Evolutionary conservation across 495 filamentous ascomycete genomes (phyloP).

Genomic region (Penicillium nucicola): DNA sequence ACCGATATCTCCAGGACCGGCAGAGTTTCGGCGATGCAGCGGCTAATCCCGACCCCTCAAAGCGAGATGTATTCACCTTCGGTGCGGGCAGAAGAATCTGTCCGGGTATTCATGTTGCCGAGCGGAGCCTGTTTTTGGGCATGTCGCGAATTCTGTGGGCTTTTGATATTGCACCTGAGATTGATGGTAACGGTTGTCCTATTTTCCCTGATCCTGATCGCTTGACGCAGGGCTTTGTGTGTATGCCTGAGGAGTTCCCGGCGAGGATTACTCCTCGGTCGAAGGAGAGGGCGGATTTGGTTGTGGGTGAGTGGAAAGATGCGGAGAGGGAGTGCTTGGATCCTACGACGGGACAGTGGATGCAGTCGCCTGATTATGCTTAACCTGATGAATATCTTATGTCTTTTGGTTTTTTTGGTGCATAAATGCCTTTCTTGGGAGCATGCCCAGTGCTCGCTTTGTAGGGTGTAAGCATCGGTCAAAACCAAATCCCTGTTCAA

Average conservation of each 20-base stretch:
- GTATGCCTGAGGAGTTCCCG: slow-evolving; percentile 34
- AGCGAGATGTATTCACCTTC: slow-evolving; percentile 30
- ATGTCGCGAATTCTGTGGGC: slow-evolving; percentile 56
- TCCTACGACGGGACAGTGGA: slow-evolving; percentile 19
- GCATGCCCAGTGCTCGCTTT: too few species aligned
- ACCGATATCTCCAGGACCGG: slow-evolving; percentile 40
- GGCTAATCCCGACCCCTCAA: slow-evolving; percentile 35
- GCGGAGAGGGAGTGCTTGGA: slow-evolving; percentile 13
- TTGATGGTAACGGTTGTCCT: slow-evolving; percentile 7
- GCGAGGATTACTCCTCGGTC: slow-evolving; percentile 26
- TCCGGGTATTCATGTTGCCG: slow-evolving; percentile 29
- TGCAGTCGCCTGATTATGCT: slow-evolving; percentile 1
- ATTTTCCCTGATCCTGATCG: slow-evolving; percentile 22
- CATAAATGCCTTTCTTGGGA: too few species aligned
- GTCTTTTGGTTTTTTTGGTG: too few species aligned
- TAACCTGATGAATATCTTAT: not conserved
- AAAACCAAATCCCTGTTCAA: too few species aligned
- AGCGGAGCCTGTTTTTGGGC: slow-evolving; percentile 45
- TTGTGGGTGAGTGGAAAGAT: slow-evolving; percentile 30
- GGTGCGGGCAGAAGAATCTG: slow-evolving; percentile 31
- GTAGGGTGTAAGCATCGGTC: too few species aligned
- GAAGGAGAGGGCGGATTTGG: slow-evolving; percentile 27
- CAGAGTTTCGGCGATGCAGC: slow-evolving; percentile 32
- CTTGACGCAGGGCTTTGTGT: slow-evolving; percentile 38
- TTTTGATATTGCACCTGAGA: slow-evolving; percentile 28